A percentile compares a stretch with the other conserved stretches of the same genome.
Evolutionary conservation across 352 stramenopile species (phyloP).

Genomic region (Vaucheria bursata): DNA sequence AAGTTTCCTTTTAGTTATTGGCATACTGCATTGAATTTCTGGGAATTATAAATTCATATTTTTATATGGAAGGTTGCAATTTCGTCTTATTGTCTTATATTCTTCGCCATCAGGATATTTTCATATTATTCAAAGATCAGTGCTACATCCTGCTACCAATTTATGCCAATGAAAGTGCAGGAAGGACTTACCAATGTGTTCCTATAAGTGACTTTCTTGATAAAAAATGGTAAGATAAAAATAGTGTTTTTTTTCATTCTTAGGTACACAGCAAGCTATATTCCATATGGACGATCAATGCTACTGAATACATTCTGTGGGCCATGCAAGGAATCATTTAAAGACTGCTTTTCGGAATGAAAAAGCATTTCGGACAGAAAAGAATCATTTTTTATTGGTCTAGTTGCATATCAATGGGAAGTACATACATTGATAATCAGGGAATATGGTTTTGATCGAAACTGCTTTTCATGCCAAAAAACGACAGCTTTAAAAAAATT

Average conservation of each 20-base stretch:
- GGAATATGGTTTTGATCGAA: too few species aligned
- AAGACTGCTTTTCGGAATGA: too few species aligned
- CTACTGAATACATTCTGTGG: conserved; percentile 28
- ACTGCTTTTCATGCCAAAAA: too few species aligned
- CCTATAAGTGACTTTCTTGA: conserved; percentile 23
- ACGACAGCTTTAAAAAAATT: too few species aligned
- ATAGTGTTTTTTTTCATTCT: conserved; percentile 52
- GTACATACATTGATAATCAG: too few species aligned
- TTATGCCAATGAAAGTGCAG: conserved; percentile 44
- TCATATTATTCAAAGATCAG: background rate
- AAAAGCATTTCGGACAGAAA: too few species aligned
- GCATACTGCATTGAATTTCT: too few species aligned
- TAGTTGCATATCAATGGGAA: too few species aligned
- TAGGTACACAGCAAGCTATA: conserved; percentile 48
- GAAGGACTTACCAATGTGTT: conserved; percentile 46
- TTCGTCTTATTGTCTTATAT: background rate
- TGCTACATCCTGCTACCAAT: background rate
- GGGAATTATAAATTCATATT: too few species aligned
- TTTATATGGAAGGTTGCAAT: background rate
- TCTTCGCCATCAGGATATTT: background rate
- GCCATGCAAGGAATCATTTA: background rate
- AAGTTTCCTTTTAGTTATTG: too few species aligned
- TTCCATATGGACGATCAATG: conserved; percentile 36
- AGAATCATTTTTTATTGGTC: too few species aligned
- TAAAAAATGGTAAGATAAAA: conserved; percentile 53